phyloP scores from a whole-genome alignment of 306 rosid species.

The Dryas octopetala region DNA sequence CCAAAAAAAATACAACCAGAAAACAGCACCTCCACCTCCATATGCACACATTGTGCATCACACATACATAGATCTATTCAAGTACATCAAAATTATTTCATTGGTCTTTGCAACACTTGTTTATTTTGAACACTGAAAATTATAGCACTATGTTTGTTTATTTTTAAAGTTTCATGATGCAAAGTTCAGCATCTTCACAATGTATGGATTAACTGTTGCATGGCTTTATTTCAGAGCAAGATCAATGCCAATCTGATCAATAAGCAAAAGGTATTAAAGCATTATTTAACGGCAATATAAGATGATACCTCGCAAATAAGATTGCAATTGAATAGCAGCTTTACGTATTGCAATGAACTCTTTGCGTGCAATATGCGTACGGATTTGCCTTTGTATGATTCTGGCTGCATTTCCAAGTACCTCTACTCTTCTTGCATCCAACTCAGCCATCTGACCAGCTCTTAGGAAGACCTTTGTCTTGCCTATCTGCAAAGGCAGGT shows the following conservation, averaged over 20 bases:
- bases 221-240: not conserved
- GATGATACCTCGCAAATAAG: conserved; percentile 80
- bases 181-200: conserved; percentile 6
- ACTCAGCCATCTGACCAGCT: conserved; percentile 99
- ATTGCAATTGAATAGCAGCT: conserved; percentile 86
- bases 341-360: conserved; percentile 71
- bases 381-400: conserved; percentile 88
- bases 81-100: not conserved
- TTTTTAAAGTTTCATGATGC: not conserved
- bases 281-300: conserved; percentile 22
- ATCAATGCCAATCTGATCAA: not conserved
- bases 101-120: not conserved
- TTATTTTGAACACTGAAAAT: not conserved
- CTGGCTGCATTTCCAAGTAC: conserved; percentile 97
- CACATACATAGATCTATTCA: not conserved
- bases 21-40: too few species aligned
- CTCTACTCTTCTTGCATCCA: conserved; percentile 97
- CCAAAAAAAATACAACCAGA: too few species aligned
- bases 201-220: not conserved
- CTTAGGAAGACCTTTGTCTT: conserved; percentile 87
- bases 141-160: not conserved
- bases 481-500: conserved; percentile 82
- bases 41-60: not conserved
- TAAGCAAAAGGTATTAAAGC: conserved; percentile 16
- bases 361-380: conserved; percentile 88